These are phyloP conservation scores for Sergeia podlipaevii DNA, from an alignment of 208 protist species.

Conservation along the genomic window DNA sequence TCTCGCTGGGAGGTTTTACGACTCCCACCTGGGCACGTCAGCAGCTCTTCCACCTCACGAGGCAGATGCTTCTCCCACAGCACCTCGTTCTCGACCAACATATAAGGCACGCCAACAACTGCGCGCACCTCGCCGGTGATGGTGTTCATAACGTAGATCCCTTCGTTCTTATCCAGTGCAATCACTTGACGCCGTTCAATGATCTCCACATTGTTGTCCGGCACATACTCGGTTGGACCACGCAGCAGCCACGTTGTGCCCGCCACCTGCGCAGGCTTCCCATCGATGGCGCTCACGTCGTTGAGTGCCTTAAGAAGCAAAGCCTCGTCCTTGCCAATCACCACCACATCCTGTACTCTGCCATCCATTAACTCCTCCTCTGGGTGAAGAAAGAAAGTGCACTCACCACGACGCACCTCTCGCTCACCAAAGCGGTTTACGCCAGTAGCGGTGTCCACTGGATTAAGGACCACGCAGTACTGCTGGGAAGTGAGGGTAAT, in stretches of 20 bases:
- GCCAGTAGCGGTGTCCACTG: conserved; percentile 57
- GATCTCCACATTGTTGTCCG: conserved; percentile 86
- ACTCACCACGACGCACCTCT: conserved; percentile 83
- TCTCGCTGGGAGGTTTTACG: conserved; percentile 21
- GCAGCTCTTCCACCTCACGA: conserved; percentile 87
- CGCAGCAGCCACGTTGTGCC: conserved; percentile 95
- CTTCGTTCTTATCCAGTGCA: conserved; percentile 96
- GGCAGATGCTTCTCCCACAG: conserved; percentile 95
- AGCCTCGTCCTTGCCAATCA: conserved; percentile 93
- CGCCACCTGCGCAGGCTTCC: conserved; percentile 41
- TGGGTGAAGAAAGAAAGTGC: conserved; percentile 94
- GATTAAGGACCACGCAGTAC: conserved; percentile 93
- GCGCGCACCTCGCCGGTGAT: conserved; percentile 85
- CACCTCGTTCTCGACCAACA: conserved; percentile 93
- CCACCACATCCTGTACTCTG: conserved; percentile 73
- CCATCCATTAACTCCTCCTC: conserved; percentile 87
- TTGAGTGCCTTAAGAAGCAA: conserved; percentile 91
- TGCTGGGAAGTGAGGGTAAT: conserved; percentile 85
- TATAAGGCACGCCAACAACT: conserved; percentile 90
- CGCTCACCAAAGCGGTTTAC: conserved; percentile 76
- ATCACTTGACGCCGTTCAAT: conserved; percentile 89
- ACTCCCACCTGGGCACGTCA: conserved; percentile 55
- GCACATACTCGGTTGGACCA: conserved; percentile 93
- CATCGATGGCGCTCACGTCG: conserved; percentile 66
- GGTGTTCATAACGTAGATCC: conserved; percentile 95